Conservation (phyloP, 331 rosid genomes). For the Erythrophleum ivorense region DNA sequence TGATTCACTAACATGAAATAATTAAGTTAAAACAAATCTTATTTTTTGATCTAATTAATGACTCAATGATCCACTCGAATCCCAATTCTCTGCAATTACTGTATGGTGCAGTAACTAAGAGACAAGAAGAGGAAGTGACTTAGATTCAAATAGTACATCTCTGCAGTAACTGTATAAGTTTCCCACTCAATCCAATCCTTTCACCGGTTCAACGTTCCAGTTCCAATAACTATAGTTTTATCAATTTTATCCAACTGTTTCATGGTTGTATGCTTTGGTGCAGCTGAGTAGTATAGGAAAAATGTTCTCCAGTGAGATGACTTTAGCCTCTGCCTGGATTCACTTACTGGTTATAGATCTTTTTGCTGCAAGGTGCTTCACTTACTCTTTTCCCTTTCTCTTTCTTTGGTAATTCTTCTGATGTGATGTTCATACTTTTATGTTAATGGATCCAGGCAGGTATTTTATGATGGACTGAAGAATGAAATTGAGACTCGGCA, state of each 20-base stretch:
- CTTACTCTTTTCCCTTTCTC: neutral
- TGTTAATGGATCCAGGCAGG: conserved; percentile 63
- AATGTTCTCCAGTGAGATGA: conserved; percentile 88
- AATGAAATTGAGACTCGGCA: conserved; percentile 84
- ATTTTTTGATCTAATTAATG: too few relatives aligned
- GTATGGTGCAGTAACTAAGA: too few relatives aligned
- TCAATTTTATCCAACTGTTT: neutral
- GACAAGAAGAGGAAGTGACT: too few relatives aligned
- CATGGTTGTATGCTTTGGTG: conserved; percentile 35
- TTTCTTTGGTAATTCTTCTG: neutral
- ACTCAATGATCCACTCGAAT: too few relatives aligned
- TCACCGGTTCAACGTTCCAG: too few relatives aligned
- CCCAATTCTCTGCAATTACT: too few relatives aligned
- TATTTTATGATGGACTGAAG: conserved; percentile 73
- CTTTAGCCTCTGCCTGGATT: conserved; percentile 95
- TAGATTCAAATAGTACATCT: too few relatives aligned
- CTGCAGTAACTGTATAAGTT: too few relatives aligned
- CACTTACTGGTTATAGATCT: conserved; percentile 83
- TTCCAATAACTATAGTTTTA: too few relatives aligned
- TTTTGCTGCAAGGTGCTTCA: conserved; percentile 83
- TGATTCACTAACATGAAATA: too few relatives aligned
- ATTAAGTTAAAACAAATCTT: too few relatives aligned
- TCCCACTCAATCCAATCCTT: too few relatives aligned
- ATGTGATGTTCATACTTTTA: neutral
- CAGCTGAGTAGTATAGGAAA: conserved; percentile 78